These are phyloP conservation scores for Filobasidium wieringae DNA, from an alignment of 768 basidiomycete genomes.

Conservation along the genomic window DNA sequence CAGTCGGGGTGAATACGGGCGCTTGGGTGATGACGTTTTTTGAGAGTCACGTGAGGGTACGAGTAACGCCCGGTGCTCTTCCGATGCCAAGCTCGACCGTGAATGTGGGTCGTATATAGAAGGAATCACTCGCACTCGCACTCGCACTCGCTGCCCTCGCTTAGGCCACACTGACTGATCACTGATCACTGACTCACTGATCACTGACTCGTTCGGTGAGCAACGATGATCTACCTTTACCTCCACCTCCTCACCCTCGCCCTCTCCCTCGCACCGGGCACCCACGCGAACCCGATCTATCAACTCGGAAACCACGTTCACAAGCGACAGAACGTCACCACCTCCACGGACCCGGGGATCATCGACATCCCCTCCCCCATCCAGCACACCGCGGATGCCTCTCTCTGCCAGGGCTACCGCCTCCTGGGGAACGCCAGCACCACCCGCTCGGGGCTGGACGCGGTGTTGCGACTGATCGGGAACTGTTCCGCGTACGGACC, in stretches of 20 bases:
- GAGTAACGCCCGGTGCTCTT: too few species aligned
- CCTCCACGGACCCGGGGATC: conserved; percentile 1
- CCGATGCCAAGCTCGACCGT: too few species aligned
- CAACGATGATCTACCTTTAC: neutral
- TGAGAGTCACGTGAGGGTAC: too few species aligned
- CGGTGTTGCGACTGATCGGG: neutral
- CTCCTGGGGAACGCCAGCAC: neutral
- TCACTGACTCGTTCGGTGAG: too few species aligned
- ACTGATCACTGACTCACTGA: too few species aligned
- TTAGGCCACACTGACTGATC: too few species aligned
- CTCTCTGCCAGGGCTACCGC: conserved; percentile 6
- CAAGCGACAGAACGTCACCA: neutral
- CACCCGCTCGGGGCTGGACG: neutral
- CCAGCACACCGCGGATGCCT: neutral
- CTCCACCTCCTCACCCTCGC: neutral
- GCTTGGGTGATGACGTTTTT: too few species aligned
- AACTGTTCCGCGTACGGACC: neutral
- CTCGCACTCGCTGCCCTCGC: too few species aligned
- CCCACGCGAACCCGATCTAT: neutral
- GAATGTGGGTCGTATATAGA: too few species aligned
- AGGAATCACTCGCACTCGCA: too few species aligned
- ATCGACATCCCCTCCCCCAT: conserved; percentile 9
- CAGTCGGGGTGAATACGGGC: too few species aligned
- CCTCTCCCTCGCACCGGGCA: neutral
- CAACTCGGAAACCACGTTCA: neutral